These are phyloP conservation scores for Carex scoparia DNA, from an alignment of 176 grass and related monocot species.

Conservation along the genomic window DNA sequence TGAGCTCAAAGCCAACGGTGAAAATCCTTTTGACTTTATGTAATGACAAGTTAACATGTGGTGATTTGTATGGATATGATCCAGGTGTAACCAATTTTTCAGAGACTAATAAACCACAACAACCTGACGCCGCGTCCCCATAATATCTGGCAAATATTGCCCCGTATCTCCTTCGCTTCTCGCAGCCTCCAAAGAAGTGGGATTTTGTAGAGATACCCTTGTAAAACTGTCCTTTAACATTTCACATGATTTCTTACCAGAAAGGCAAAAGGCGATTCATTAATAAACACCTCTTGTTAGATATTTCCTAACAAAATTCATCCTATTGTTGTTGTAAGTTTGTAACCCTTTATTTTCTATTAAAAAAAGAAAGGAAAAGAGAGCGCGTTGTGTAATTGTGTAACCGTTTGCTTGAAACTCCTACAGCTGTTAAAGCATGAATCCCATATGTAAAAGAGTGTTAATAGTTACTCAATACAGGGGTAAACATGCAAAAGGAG, in stretches of 20 bases:
- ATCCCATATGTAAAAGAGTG: neutral
- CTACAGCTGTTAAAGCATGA: neutral
- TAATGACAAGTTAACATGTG: neutral
- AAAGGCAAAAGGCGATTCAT: neutral
- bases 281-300: neutral
- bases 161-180: neutral
- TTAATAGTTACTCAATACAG: neutral
- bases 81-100: neutral
- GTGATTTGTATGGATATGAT: neutral
- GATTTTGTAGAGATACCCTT: conserved; percentile 7
- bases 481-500: neutral
- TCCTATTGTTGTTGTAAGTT: neutral
- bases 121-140: conserved; percentile 9
- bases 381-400: neutral
- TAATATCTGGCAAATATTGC: conserved; percentile 6
- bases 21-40: neutral
- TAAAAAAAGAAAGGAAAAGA: neutral
- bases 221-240: neutral
- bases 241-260: neutral
- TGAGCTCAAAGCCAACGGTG: neutral
- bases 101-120: neutral
- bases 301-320: neutral
- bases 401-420: too few relatives aligned
- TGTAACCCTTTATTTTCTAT: neutral
- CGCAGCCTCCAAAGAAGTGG: neutral